Evolutionary conservation across 139 green algal genomes (phyloP).

Genomic region (Chlamydomonas applanata): DNA sequence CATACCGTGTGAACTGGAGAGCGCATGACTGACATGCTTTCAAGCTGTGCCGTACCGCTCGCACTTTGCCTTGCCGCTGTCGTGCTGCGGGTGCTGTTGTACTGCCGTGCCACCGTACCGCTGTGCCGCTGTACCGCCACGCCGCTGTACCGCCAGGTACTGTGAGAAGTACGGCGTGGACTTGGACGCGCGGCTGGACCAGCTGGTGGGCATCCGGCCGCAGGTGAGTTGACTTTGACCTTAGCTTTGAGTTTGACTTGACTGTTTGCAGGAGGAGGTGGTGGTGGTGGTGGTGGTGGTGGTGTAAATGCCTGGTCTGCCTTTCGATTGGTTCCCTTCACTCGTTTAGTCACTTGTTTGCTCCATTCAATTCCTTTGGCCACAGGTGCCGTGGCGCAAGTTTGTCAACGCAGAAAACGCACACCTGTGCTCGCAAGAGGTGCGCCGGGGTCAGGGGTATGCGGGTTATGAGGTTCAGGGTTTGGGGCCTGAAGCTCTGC

Average conservation of each 20-base stretch:
- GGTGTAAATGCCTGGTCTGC: background rate
- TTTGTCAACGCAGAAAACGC: conserved; percentile 92
- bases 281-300: too few species aligned
- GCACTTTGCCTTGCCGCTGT: too few species aligned
- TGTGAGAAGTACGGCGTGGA: conserved; percentile 96
- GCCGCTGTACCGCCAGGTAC: conserved; percentile 42
- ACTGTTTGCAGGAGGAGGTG: background rate
- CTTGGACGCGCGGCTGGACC: conserved; percentile 88
- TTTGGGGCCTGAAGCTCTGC: too few species aligned
- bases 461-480: background rate
- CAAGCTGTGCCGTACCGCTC: too few species aligned
- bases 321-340: conserved; percentile 17
- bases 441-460: conserved; percentile 8
- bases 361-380: too few species aligned
- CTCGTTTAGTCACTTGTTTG: too few species aligned
- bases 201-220: conserved; percentile 74
- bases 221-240: conserved; percentile 5
- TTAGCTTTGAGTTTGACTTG: background rate
- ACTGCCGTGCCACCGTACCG: too few species aligned
- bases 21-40: too few species aligned
- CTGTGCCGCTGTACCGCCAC: too few species aligned
- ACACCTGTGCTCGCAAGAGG: conserved; percentile 84
- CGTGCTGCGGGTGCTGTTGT: background rate
- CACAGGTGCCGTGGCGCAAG: conserved; percentile 87
- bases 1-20: too few species aligned